Base-by-base conservation (phyloP, 371 early-diverging fungal species). In the Mucor plumbeus region DNA sequence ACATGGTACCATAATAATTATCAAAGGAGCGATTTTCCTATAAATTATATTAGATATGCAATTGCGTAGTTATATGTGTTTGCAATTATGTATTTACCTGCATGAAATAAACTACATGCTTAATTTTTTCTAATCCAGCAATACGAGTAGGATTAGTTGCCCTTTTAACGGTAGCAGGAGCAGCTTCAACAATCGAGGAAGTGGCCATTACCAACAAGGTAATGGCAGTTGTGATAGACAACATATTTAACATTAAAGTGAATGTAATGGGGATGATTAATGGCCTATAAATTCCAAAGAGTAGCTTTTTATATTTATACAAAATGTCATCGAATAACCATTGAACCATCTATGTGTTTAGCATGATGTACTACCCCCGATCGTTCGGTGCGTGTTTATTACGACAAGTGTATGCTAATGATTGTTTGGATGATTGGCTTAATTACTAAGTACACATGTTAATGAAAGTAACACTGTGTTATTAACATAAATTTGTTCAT, bases 81-180 rank as follows among this genome's bases (percentile, higher is more conserved):
- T 44, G 5, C 0, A 17, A 26, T 26, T 3, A n/a, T 34, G 41
- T 10, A 8, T 41, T 39, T 61, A 68, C 73, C 65, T 73, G 73
- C 73, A 73, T 73, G 36, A 73, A 73, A 40, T 73, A 73, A 21
- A 73, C 73, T 44, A 73, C 41, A 38, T 73, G 69, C 50, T 73
- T 65, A 36, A 73, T 73, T 26, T 73, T 73, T 38, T 69, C 65
- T n/a, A 73, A 53, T 33, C 73, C 73, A 41, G 69, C 13, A 38
- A 58, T 17, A 17, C 44, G 39, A 7, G 38, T 53, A 17, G 41
- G 19, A 43, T 11, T 53, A 35, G 64, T 11, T 5, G 53, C 53
- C 8, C 15, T 5, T 13, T 53, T 31, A 14, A 21, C 33, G 11
- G 33, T 21, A 31, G 53, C 11, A 53, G 53, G 31, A 31, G 53